Evolutionary conservation across 2,329 filamentous ascomycete species (phyloP).

Genomic region (Cladophialophora immunda): DNA sequence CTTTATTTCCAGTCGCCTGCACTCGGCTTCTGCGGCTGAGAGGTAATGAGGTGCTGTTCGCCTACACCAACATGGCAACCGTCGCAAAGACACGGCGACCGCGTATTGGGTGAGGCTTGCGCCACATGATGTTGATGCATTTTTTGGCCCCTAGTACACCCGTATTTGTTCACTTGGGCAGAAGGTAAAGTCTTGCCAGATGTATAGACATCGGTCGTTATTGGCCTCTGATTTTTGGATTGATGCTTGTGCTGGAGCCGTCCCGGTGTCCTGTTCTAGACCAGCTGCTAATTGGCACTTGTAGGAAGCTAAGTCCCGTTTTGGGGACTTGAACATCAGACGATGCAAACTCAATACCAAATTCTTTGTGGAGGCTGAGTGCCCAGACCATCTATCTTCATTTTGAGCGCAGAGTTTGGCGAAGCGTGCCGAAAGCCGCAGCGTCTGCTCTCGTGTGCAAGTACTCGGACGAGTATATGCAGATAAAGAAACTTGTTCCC

Average conservation of each 20-base stretch:
- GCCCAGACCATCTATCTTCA: background rate
- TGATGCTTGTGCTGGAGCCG: conserved; percentile 5
- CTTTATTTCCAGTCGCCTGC: background rate
- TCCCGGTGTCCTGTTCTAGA: background rate
- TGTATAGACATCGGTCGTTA: background rate
- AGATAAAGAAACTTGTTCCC: background rate
- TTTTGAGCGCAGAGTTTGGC: background rate
- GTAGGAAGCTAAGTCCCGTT: background rate
- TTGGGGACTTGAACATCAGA: background rate
- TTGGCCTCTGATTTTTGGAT: background rate
- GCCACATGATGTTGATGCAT: background rate
- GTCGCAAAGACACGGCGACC: background rate
- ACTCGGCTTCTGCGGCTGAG: conserved; percentile 2
- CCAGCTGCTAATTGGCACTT: conserved; percentile 2
- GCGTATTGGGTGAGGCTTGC: background rate
- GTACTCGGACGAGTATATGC: background rate
- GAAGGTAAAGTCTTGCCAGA: background rate
- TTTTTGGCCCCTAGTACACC: background rate
- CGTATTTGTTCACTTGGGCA: background rate
- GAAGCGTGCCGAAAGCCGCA: conserved; percentile 2
- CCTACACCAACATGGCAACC: background rate
- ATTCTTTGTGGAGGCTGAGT: background rate
- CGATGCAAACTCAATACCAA: background rate
- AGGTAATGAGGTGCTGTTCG: background rate
- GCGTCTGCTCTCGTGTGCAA: background rate